A percentile compares a stretch with the other conserved stretches of the same genome.
Conservation (phyloP, 495 filamentous ascomycete genomes). For the Stereocaulon alpinum region DNA sequence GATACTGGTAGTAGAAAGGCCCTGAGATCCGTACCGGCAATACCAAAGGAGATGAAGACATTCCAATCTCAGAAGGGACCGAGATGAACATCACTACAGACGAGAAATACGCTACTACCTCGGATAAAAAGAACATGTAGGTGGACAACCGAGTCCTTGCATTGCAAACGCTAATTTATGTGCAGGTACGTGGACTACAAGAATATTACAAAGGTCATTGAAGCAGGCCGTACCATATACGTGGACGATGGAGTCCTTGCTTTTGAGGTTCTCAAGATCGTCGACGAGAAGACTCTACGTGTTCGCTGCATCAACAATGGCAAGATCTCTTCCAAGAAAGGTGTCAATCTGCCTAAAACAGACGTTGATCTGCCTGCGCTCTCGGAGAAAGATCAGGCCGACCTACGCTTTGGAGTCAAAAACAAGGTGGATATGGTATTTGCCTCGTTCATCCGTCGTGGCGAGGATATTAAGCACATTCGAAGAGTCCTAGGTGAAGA, state of each 20-base stretch:
- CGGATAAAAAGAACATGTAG: constrained; percentile 88
- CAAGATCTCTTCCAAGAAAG: constrained; percentile 95
- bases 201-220: constrained; percentile 98
- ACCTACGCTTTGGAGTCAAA: constrained; percentile 90
- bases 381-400: constrained; percentile 94
- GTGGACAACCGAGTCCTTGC: constrained; percentile 21
- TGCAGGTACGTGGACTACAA: constrained; percentile 95
- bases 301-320: constrained; percentile 88
- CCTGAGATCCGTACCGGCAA: constrained; percentile 97
- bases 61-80: constrained; percentile 72
- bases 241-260: constrained; percentile 96
- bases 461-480: constrained; percentile 82
- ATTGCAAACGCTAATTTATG: not conserved
- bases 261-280: constrained; percentile 81
- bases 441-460: constrained; percentile 93
- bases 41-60: constrained; percentile 71
- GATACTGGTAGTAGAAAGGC: constrained; percentile 53
- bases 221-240: constrained; percentile 88
- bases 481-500: constrained; percentile 83
- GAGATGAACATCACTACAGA: constrained; percentile 95
- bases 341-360: constrained; percentile 96
- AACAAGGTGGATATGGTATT: constrained; percentile 99
- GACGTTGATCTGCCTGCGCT: constrained; percentile 96
- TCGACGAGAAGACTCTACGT: constrained; percentile 78
- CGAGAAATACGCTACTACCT: constrained; percentile 77